Conservation (phyloP, 2,329 filamentous ascomycete genomes). For the Clarireedia paspali region DNA sequence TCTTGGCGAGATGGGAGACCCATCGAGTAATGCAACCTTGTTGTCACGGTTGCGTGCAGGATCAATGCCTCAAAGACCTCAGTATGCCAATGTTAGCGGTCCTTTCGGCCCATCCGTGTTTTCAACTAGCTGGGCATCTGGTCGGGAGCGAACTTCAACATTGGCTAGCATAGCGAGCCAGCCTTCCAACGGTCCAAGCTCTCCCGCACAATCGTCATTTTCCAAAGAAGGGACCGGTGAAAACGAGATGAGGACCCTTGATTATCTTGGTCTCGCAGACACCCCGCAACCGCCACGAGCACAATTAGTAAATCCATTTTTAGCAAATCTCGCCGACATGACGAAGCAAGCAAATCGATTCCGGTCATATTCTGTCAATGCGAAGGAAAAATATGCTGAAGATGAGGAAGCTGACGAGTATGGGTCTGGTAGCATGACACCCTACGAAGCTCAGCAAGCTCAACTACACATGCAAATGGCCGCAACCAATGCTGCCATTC, state of each 20-base stretch:
- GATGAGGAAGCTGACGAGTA: slow-evolving; percentile 75
- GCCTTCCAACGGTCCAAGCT: slow-evolving; percentile 82
- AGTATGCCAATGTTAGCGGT: slow-evolving; percentile 48
- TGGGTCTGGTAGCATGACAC: slow-evolving; percentile 35
- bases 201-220: slow-evolving; percentile 78
- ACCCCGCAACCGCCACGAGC: slow-evolving; percentile 76
- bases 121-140: slow-evolving; percentile 70
- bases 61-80: slow-evolving; percentile 85
- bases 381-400: slow-evolving; percentile 93
- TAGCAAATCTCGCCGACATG: slow-evolving; percentile 54
- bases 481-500: slow-evolving; percentile 63
- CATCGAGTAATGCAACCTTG: slow-evolving; percentile 59
- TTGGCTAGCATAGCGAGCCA: slow-evolving; percentile 77
- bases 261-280: slow-evolving; percentile 92
- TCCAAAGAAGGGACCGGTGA: slow-evolving; percentile 79
- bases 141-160: slow-evolving; percentile 78
- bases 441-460: slow-evolving; percentile 52
- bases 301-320: slow-evolving; percentile 62
- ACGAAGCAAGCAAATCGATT: slow-evolving; percentile 75
- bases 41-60: slow-evolving; percentile 83
- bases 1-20: slow-evolving; percentile 37
- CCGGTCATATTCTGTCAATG: slow-evolving; percentile 96
- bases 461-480: slow-evolving; percentile 55
- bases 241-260: slow-evolving; percentile 84
- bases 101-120: slow-evolving; percentile 90